Evolutionary conservation across 2,329 filamentous ascomycete genomes (phyloP), one percentile per base, ranked within the genome.

Genomic region (Dendryphion nanum): DNA sequence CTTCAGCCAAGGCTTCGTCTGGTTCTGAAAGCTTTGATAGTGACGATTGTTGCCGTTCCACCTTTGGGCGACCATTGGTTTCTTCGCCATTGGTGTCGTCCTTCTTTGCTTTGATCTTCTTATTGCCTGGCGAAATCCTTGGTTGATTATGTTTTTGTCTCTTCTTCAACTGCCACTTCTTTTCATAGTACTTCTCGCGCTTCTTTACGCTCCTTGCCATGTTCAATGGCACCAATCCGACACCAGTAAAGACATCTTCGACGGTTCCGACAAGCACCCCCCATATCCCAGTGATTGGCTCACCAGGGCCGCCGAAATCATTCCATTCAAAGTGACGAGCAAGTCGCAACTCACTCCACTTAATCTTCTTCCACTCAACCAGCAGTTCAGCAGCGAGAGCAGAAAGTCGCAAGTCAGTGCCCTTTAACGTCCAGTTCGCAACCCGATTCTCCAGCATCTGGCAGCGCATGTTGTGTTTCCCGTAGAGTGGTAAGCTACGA

Each of bases 281-380:
- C 21, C 79, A 78, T 4, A 78, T 68, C 3, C 83, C 85, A 0
- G 83, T 85, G 10, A 89, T 68, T 0, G 85, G 85, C 55, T 88
- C 85, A 0, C 84, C 84, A 0, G 84, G 83, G 0, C 85, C 85
- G 48, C 85, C 82, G 51, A 87, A 88, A 51, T 88, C 84, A 48
- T 86, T 86, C 82, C 84, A 89, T 50, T 86, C 83, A 35, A 76
- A 78, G 51, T 85, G 82, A 6, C 85, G 72, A 6, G 86, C 54
- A 1, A 88, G 70, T 10, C 78, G 74, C 32, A 89, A 63, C 41
- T 80, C 77, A 38, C 75, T 77, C 77, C 82, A 86, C 17, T 74
- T 72, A 16, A 86, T 55, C 45, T 77, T 73, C n/a, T 79, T 80
- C 45, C 72, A 73, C 21, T 77, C 72, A 3, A 85, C 77, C 2